Evolutionary conservation across 129 eudicot genomes (phyloP), one percentile per base, ranked within the genome.

Genomic region (Pittosporum tobira): DNA sequence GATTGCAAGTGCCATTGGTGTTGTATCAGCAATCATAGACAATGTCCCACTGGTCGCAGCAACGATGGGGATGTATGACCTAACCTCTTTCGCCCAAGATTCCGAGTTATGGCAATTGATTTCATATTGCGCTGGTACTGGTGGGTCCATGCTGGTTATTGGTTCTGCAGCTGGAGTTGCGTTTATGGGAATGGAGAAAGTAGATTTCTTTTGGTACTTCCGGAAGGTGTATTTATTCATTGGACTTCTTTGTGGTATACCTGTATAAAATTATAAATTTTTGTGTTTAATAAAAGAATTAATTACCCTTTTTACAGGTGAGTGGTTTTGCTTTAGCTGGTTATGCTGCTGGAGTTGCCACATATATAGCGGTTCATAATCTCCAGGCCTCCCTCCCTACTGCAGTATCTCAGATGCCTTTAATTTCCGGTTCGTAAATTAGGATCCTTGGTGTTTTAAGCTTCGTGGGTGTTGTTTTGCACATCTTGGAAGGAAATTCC

Each of bases 81-180:
- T 91, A 26, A 53, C 96, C n/a, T 80, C 94, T 10, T 86, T 78
- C 58, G 94, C 98, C 29, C 77, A 65, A 70, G 98, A 91, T 71
- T 81, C 94, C 5, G 89, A 83, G 51, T 91, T 91, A 61, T 91
- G 98, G 98, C 98, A 91, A 75, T 69, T 91, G 55, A 45, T 91
- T 21, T 90, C 98, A 29, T 91, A 70, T 63, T 91, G 98, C 52
- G 98, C 98, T 16, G 98, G 98, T 43, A 91, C 98, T 0, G 98
- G 98, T 18, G 98, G 98, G 27, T 91, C 98, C 78, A 83, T 91
- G 96, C 87, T 91, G 16, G 77, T 91, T 34, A 87, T 91, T 18
- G 98, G 98, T 50, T 91, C 98, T 34, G 98, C 98, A 30, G 98
- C 98, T 62, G 98, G 98, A 48, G 98, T 91, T 61, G 98, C 98